Base-by-base conservation (phyloP, 768 basidiomycete genomes). In the Hygrocybe punicea region DNA sequence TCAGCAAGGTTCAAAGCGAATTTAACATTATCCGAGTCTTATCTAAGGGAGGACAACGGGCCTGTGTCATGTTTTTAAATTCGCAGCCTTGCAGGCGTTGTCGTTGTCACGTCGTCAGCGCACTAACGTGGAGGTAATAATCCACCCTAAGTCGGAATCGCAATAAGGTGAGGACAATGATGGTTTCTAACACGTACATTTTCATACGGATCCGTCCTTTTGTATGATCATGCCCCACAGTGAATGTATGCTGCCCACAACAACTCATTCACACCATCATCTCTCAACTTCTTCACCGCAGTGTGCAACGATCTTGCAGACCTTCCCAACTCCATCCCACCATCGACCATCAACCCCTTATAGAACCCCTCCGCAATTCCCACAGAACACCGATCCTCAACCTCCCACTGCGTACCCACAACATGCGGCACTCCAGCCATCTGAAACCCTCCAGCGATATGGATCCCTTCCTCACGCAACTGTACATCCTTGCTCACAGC, bases 381-480 rank as follows among this genome's bases (percentile, higher is more conserved):
- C 4, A 69, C 69, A 6, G 69, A 71, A 29, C 66, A 53, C 5
- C 37, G 53, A 49, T 76, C 75, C 4, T 63, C 60, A 19, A 75
- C 69, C 14, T 63, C 63, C 74, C 75, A 74, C 62, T 70, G 64
- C 19, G 75, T 73, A 5, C 62, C 71, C 8, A 75, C 57, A 3
- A 69, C 65, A 21, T 72, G 55, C 6, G 64, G 64, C 13, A 65
- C 58, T 13, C 60, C 62, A 9, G 56, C 56, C 56, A 60, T 58
- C 57, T 67, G 65, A 67, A 75, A 73, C 9, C 69, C 72, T 2
- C 73, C 66, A 0, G 76, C 66, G 2, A 74, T 53, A 60, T 74
- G 72, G 2, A 76, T 60, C 0, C 65, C 67, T 54, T 76, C 75
- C 5, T 71, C 68, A 0, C 62, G 52, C 1, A 71, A 59, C n/a